These are phyloP conservation scores for Aspergillus bombycis DNA, from an alignment of 2,329 filamentous ascomycete genomes.

Conservation along the genomic window DNA sequence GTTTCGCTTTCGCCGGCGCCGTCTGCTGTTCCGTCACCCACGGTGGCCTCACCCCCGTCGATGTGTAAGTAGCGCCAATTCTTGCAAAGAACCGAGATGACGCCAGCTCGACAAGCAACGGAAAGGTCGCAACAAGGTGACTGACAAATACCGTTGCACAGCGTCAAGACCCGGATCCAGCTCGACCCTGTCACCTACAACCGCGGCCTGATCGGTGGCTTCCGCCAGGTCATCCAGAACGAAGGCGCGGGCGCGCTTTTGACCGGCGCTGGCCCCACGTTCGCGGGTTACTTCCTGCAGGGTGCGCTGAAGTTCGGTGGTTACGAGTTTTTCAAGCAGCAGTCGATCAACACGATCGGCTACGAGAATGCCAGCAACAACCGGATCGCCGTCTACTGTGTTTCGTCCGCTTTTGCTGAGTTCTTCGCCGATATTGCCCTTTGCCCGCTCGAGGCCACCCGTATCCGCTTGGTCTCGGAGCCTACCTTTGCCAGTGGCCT, in stretches of 20 bases:
- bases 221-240: conserved; percentile 80
- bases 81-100: not conserved
- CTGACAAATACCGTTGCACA: conserved; percentile 42
- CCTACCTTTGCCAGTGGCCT: conserved; percentile 83
- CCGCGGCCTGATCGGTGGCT: conserved; percentile 81
- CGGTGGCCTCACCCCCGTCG: conserved; percentile 93
- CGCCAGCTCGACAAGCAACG: not conserved
- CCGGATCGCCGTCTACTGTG: conserved; percentile 80
- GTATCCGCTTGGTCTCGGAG: conserved; percentile 89
- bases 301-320: conserved; percentile 92
- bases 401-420: conserved; percentile 62
- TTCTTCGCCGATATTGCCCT: conserved; percentile 70
- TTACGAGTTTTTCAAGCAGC: conserved; percentile 96
- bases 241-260: conserved; percentile 85
- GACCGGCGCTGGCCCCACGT: conserved; percentile 83
- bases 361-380: conserved; percentile 77
- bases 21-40: conserved; percentile 98
- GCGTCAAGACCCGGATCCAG: conserved; percentile 95
- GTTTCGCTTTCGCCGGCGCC: conserved; percentile 96
- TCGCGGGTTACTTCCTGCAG: conserved; percentile 91
- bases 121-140: conserved; percentile 14
- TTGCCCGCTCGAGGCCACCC: conserved; percentile 88
- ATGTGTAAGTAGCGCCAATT: conserved; percentile 77
- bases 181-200: conserved; percentile 89
- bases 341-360: conserved; percentile 78